Evolutionary conservation across 2,329 filamentous ascomycete genomes (phyloP), one percentile per base, ranked within the genome.

Genomic region (Dothideomycetes sp.): DNA sequence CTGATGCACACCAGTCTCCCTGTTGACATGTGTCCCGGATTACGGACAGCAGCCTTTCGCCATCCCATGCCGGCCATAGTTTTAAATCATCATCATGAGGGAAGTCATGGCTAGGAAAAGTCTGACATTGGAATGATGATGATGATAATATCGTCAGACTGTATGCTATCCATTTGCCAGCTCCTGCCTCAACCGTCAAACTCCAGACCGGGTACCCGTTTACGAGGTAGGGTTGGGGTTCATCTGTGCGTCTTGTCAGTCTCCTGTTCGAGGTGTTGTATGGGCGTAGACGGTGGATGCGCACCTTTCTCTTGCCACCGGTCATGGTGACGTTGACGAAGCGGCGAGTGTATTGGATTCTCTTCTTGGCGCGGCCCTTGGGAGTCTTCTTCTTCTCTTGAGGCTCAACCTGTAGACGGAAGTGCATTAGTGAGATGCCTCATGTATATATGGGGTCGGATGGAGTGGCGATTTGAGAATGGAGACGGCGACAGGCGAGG

Each of bases 241-340:
- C 83, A 88, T 88, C 83, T 84, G 51, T 44, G n/a, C 44, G 12
- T 11, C 11, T 18, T 25, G 31, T 40, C 37, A 41, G 44, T 32
- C 22, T 13, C 19, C 29, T 62, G 36, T 63, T 62, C 47, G 56
- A 57, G 4, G 58, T 61, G 5, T 51, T 60, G 34, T 46, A 49
- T 7, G 8, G 10, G n/a, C 12, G 49, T 47, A 2, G 58, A 54
- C 19, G 51, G 49, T 16, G 53, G 53, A 32, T 47, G 52, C 72
- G 63, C 69, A 91, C 86, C 86, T 95, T 95, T 71, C 89, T 78
- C 88, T 96, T 96, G 74, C 89, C 89, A 69, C 87, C 88, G 54
- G 88, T 93, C 71, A 94, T 78, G 63, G 85, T 91, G 65, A 96
- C 87, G 73, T 96, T 95, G 58, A 96, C 88, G 76, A 96, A 96